Conservation (phyloP, 2,329 filamentous ascomycete species). For the Colletotrichum costaricense region DNA sequence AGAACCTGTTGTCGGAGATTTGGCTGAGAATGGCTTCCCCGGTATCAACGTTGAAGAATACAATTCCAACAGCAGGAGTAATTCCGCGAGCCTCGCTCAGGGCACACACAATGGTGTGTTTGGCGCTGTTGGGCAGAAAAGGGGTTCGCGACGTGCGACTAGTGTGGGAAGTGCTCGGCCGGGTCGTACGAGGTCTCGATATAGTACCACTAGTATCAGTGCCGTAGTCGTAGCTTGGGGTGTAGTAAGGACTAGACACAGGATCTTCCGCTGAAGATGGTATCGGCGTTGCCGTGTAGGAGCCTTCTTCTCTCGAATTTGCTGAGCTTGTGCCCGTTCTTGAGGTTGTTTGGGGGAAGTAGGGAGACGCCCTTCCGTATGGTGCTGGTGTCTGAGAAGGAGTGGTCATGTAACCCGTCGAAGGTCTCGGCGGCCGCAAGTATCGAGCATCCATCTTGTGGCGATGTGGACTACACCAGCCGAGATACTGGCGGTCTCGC, state of each 20-base stretch:
- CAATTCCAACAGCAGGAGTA: constrained; percentile 84
- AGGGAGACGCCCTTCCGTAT: constrained; percentile 4
- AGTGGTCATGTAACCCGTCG: not conserved
- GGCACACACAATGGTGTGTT: constrained; percentile 86
- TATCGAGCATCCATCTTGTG: not conserved
- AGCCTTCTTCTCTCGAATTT: not conserved
- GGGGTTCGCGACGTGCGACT: constrained; percentile 57
- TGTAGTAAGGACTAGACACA: not conserved
- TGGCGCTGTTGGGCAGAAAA: constrained; percentile 58
- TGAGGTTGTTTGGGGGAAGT: constrained; percentile 37
- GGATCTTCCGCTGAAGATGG: not conserved
- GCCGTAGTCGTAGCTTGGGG: constrained; percentile 6
- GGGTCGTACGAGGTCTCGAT: constrained; percentile 27
- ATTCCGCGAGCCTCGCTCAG: constrained; percentile 89
- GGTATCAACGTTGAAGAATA: constrained; percentile 87
- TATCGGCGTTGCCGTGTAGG: not conserved
- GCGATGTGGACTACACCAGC: not conserved
- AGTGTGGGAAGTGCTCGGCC: constrained; percentile 52
- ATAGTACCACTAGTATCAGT: not conserved
- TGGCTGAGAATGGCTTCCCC: constrained; percentile 89
- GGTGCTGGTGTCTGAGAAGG: not conserved
- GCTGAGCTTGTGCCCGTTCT: constrained; percentile 14
- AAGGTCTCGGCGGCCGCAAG: not conserved
- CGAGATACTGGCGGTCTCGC: not conserved
- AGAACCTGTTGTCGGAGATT: constrained; percentile 93